Evolutionary conservation across 1,284 basidiomycete species (phyloP), one percentile per base, ranked within the genome.

Genomic region (Boletus sp.): DNA sequence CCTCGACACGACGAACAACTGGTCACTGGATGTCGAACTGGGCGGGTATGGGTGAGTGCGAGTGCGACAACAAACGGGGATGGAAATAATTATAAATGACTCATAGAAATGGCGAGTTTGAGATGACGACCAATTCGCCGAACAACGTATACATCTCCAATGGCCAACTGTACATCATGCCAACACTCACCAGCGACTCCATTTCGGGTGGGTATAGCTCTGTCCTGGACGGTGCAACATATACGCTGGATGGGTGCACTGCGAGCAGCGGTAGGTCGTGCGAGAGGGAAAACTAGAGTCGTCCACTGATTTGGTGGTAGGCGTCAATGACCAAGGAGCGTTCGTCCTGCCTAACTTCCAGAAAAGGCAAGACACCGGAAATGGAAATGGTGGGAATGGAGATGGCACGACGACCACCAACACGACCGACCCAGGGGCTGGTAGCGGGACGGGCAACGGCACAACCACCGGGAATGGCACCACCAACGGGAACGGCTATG

Each of bases 41-140:
- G 81, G 85, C 48, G 89, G 89, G 0, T 91, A 81, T 59, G 86
- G 85, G 75, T 82, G n/a, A n/a, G n/a, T n/a, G n/a, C n/a, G 53
- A 57, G 79, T 60, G 8, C 20, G 5, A 10, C 16, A 16, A 57
- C 41, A 44, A 32, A 30, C 12, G 12, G 33, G 23, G 8, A 46
- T 16, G 23, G 3, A 38, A 30, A 33, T 34, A n/a, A 10, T 42
- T 33, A 40, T 37, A 51, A 49, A 45, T 49, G 17, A 45, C 47
- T 44, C 46, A 5, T 48, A 82, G 81, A 22, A 89, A 88, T 61
- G 81, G 82, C 56, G 79, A 90, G 66, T 92, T 92, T 66, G 78
- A 88, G 60, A 89, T 88, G 85, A 82, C 84, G 2, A 90, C 88
- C 2, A 68, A 71, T 27, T 76, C 75, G 8, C 55, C 63, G 23